A percentile compares a stretch with the other conserved stretches of the same genome.
Evolutionary conservation across 768 basidiomycete genomes (phyloP).

Genomic region (Kwoniella europaea): DNA sequence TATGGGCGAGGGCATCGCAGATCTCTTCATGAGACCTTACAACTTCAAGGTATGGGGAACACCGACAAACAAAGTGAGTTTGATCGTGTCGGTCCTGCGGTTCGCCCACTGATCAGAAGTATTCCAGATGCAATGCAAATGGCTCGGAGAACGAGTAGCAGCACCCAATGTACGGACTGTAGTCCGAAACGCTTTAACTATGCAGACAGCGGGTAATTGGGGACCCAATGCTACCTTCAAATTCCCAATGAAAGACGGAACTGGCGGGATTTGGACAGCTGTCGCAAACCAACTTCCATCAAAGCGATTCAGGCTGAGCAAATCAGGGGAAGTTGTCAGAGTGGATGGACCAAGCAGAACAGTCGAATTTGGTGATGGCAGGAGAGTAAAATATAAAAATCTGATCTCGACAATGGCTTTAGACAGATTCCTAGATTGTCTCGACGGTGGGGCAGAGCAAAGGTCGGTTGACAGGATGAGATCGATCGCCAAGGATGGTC

Average conservation of each 20-base stretch:
- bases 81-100: neutral
- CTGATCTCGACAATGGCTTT: conserved; percentile 58
- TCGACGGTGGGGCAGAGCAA: conserved; percentile 38
- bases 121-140: conserved; percentile 59
- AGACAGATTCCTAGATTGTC: conserved; percentile 50
- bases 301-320: conserved; percentile 45
- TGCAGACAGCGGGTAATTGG: conserved; percentile 59
- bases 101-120: neutral
- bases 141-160: conserved; percentile 60
- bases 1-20: conserved; percentile 59
- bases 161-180: conserved; percentile 58
- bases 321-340: conserved; percentile 42
- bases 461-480: conserved; percentile 28
- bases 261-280: conserved; percentile 60
- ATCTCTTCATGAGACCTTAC: conserved; percentile 60
- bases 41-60: conserved; percentile 61
- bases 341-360: conserved; percentile 53
- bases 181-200: conserved; percentile 58
- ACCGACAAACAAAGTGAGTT: conserved; percentile 53
- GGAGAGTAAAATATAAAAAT: conserved; percentile 51
- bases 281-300: conserved; percentile 54
- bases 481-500: conserved; percentile 38
- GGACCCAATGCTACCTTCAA: conserved; percentile 60
- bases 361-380: conserved; percentile 55
- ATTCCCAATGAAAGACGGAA: conserved; percentile 59